A percentile compares a stretch with the other conserved stretches of the same genome.
Evolutionary conservation across 805 yeast genomes (phyloP).

Genomic region (Yarrowia deformans): DNA sequence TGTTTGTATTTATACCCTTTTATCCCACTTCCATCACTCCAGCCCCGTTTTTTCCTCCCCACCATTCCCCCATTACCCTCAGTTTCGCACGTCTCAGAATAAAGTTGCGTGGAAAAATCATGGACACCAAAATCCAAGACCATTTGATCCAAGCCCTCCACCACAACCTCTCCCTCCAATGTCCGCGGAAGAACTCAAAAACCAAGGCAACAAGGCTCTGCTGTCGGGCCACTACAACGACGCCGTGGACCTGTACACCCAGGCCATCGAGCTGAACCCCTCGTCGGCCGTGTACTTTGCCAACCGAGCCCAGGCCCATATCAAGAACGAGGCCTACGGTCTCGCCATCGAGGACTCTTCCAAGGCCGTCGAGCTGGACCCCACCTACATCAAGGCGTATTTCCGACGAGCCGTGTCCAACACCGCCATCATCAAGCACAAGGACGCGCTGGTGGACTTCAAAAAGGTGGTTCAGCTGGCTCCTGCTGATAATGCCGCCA

Average conservation of each 20-base stretch:
- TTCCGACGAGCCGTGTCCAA: constrained; percentile 86
- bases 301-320: constrained; percentile 87
- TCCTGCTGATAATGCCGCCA: constrained; percentile 75
- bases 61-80: no score
- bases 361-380: constrained; percentile 70
- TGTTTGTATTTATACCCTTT: no score
- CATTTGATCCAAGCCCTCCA: neutral
- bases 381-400: constrained; percentile 75
- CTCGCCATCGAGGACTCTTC: constrained; percentile 81
- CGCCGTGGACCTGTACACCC: constrained; percentile 72
- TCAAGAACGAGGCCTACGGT: constrained; percentile 87
- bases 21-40: no score
- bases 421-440: constrained; percentile 76
- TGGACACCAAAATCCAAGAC: neutral
- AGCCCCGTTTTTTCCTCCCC: no score
- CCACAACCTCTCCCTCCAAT: neutral
- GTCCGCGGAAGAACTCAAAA: constrained; percentile 54
- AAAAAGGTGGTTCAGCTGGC: constrained; percentile 64
- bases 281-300: constrained; percentile 73
- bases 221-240: constrained; percentile 64
- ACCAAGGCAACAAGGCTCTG: constrained; percentile 71
- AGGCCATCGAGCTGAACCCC: constrained; percentile 70
- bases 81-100: no score
- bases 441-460: constrained; percentile 75
- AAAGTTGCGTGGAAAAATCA: constrained; percentile 6